These are phyloP conservation scores for Phytophthora megakarya DNA, from an alignment of 352 stramenopile genomes.

Conservation along the genomic window DNA sequence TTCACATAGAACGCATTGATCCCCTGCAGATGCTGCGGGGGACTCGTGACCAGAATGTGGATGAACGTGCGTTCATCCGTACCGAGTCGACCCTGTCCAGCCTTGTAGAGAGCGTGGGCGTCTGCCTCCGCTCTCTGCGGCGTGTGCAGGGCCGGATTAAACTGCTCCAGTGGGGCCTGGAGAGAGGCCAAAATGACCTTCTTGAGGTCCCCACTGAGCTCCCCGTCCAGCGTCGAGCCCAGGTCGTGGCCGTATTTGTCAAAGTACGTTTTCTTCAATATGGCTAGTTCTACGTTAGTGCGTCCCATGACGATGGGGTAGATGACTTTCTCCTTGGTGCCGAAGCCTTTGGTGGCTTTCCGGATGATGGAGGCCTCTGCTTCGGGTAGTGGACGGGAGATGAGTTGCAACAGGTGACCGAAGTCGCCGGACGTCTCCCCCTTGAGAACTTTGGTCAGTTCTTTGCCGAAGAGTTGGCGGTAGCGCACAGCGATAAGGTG, in stretches of 20 bases:
- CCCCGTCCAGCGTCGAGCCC: conserved; percentile 52
- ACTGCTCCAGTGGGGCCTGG: conserved; percentile 57
- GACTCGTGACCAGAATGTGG: conserved; percentile 51
- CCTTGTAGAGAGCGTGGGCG: conserved; percentile 67
- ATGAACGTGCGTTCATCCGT: conserved; percentile 71
- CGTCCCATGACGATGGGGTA: conserved; percentile 69
- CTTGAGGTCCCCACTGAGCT: conserved; percentile 73
- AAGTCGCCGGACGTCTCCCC: conserved; percentile 66
- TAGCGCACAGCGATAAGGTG: conserved; percentile 70
- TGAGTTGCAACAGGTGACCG: conserved; percentile 61
- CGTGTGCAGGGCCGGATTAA: conserved; percentile 64
- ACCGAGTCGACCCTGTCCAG: conserved; percentile 65
- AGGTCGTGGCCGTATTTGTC: conserved; percentile 63
- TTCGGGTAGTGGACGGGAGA: conserved; percentile 59
- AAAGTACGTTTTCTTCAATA: conserved; percentile 82
- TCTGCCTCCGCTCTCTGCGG: conserved; percentile 55
- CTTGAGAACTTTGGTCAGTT: conserved; percentile 62
- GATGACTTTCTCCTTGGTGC: conserved; percentile 69
- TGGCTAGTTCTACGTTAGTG: conserved; percentile 70
- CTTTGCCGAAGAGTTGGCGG: conserved; percentile 56
- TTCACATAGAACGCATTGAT: conserved; percentile 57
- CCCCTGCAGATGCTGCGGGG: conserved; percentile 57
- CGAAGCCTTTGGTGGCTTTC: conserved; percentile 63
- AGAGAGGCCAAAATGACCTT: conserved; percentile 71
- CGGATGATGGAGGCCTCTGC: conserved; percentile 64